phyloP scores from a whole-genome alignment of 805 yeast species.

The Yamadazyma scolyti region DNA sequence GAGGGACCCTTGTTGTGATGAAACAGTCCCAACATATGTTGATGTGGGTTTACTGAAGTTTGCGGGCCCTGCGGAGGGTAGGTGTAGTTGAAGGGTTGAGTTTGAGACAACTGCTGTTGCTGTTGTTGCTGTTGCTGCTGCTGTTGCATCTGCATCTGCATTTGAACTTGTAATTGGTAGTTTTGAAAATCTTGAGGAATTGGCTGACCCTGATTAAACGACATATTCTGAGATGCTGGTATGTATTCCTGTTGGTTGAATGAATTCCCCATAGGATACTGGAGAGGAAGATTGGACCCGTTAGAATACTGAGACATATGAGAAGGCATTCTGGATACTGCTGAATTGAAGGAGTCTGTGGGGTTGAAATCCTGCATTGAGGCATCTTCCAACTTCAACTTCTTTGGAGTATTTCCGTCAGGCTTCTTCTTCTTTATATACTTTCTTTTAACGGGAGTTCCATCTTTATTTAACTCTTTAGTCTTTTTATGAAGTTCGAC shows the following conservation, averaged over 20 bases:
- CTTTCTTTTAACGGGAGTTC: slow-evolving; percentile 40
- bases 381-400: slow-evolving; percentile 11
- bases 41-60: slow-evolving; percentile 13
- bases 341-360: slow-evolving; percentile 9
- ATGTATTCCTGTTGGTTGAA: slow-evolving; percentile 8
- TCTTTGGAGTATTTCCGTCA: slow-evolving; percentile 56
- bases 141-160: slow-evolving; percentile 24
- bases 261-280: slow-evolving; percentile 4
- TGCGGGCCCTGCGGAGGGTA: slow-evolving; percentile 13
- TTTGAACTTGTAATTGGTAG: slow-evolving; percentile 21
- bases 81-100: slow-evolving; percentile 4
- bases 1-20: slow-evolving; percentile 17
- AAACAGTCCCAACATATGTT: slow-evolving; percentile 15
- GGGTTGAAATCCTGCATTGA: slow-evolving; percentile 8
- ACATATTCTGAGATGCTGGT: neutral
- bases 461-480: slow-evolving; percentile 32
- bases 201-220: slow-evolving; percentile 1
- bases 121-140: slow-evolving; percentile 17
- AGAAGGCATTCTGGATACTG: slow-evolving; percentile 10
- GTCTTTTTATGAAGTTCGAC: slow-evolving; percentile 32
- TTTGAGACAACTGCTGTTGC: slow-evolving; percentile 11
- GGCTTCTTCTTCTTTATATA: slow-evolving; percentile 57
- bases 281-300: slow-evolving; percentile 5
- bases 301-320: slow-evolving; percentile 7
- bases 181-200: slow-evolving; percentile 17